Evolutionary conservation across 768 basidiomycete species (phyloP).

Genomic region (Astraeus odoratus): DNA sequence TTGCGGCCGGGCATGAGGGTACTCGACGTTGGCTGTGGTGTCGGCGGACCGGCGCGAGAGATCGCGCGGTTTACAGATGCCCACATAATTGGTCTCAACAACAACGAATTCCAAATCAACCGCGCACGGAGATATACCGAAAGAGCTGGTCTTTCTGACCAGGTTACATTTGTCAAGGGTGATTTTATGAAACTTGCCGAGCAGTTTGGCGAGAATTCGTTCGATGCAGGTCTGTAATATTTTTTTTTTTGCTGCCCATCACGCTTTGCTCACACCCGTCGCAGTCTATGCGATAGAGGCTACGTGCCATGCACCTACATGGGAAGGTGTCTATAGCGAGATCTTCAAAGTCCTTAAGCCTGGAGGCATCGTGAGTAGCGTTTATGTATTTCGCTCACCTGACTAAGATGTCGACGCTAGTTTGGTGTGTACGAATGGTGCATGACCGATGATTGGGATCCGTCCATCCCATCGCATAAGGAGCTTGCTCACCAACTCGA

Average conservation of each 20-base stretch:
- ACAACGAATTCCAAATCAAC: conserved; percentile 91
- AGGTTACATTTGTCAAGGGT: conserved; percentile 81
- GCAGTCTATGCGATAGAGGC: conserved; percentile 98
- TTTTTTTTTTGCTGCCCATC: neutral
- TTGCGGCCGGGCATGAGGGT: conserved; percentile 90
- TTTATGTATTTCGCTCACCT: neutral
- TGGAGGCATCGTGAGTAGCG: conserved; percentile 67
- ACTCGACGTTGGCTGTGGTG: conserved; percentile 96
- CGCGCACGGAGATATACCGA: conserved; percentile 82
- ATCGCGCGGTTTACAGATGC: conserved; percentile 89
- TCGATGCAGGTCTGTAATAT: conserved; percentile 76
- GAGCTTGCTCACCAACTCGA: conserved; percentile 87
- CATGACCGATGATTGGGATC: conserved; percentile 95
- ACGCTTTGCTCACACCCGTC: neutral
- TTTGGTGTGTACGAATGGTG: conserved; percentile 99
- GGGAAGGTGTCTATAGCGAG: conserved; percentile 92
- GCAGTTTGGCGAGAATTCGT: conserved; percentile 86
- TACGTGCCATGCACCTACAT: conserved; percentile 91
- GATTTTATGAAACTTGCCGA: conserved; percentile 95
- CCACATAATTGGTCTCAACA: conserved; percentile 82
- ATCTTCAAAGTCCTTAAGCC: conserved; percentile 93
- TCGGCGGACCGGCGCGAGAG: conserved; percentile 94
- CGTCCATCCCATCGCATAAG: conserved; percentile 81
- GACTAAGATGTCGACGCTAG: conserved; percentile 29
- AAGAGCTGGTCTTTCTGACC: conserved; percentile 64